Conservation (phyloP, 2,329 filamentous ascomycete species). For the Penicillium sp. region DNA sequence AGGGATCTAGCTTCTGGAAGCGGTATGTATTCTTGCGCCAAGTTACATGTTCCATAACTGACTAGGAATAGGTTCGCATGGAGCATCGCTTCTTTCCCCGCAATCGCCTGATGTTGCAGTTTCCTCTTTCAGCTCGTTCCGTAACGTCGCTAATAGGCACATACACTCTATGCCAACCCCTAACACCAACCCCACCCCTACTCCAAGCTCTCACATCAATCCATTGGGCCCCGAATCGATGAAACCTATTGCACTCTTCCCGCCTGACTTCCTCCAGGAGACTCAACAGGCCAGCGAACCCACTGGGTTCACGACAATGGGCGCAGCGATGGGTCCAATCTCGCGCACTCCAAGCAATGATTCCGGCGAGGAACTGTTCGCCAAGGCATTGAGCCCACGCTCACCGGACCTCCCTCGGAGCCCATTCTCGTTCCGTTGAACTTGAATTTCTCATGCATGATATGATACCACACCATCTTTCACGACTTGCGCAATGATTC, state of each 20-base stretch:
- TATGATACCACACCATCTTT: conserved; percentile 7
- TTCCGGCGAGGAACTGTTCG: conserved; percentile 79
- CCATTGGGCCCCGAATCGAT: no score
- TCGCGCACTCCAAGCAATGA: conserved; percentile 44
- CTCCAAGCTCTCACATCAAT: conserved; percentile 10
- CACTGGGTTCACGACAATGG: conserved; percentile 27
- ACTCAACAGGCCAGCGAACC: conserved; percentile 29
- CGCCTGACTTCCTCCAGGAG: no score
- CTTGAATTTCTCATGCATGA: conserved; percentile 5
- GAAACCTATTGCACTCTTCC: no score
- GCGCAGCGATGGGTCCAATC: conserved; percentile 24
- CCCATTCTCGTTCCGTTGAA: conserved; percentile 65
- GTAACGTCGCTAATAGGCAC: conserved; percentile 36
- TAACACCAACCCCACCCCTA: conserved; percentile 28
- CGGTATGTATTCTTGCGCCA: no score
- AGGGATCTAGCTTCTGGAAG: conserved; percentile 53
- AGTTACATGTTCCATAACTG: no score
- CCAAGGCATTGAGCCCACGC: conserved; percentile 78
- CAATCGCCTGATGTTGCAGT: conserved; percentile 63
- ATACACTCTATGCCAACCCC: conserved; percentile 19
- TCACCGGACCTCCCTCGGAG: conserved; percentile 83
- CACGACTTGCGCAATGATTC: conserved; percentile 26
- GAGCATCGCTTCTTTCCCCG: conserved; percentile 59
- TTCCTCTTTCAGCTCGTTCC: conserved; percentile 61
- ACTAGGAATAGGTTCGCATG: no score